phyloP scores from a whole-genome alignment of 768 basidiomycete genomes.

The Leccinum aurantiacum region DNA sequence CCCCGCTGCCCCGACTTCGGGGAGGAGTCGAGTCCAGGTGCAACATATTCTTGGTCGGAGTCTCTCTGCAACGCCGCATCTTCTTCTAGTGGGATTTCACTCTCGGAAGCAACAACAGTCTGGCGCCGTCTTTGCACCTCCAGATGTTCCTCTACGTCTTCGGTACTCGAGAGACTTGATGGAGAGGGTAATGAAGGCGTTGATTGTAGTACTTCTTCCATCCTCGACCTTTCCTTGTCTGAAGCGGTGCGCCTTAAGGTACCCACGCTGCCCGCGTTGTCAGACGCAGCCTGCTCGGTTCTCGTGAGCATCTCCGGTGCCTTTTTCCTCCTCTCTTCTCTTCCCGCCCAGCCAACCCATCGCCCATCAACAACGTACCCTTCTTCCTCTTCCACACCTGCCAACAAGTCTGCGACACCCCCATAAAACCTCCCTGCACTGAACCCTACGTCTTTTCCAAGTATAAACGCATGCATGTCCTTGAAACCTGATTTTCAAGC shows the following conservation, averaged over 20 bases:
- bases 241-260: constrained; percentile 17
- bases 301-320: background rate
- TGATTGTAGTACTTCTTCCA: constrained; percentile 27
- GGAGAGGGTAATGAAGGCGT: constrained; percentile 7
- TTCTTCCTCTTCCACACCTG: constrained; percentile 70
- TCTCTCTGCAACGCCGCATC: background rate
- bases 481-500: constrained; percentile 40
- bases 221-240: constrained; percentile 26
- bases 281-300: constrained; percentile 2
- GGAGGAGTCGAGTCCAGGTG: background rate
- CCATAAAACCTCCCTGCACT: constrained; percentile 91
- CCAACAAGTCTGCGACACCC: constrained; percentile 75
- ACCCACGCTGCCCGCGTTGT: background rate
- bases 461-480: constrained; percentile 88
- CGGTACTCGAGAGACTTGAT: constrained; percentile 4
- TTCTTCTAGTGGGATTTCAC: background rate
- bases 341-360: constrained; percentile 23
- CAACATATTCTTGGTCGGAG: background rate
- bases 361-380: constrained; percentile 24
- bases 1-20: background rate
- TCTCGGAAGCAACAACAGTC: background rate
- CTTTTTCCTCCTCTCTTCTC: constrained; percentile 17
- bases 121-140: constrained; percentile 1
- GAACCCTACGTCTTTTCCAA: constrained; percentile 88
- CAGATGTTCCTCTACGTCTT: background rate